A percentile compares a stretch with the other conserved stretches of the same genome.
phyloP scores from a whole-genome alignment of 2,329 filamentous ascomycete genomes.

The Rhytidhysteron rufulum region DNA sequence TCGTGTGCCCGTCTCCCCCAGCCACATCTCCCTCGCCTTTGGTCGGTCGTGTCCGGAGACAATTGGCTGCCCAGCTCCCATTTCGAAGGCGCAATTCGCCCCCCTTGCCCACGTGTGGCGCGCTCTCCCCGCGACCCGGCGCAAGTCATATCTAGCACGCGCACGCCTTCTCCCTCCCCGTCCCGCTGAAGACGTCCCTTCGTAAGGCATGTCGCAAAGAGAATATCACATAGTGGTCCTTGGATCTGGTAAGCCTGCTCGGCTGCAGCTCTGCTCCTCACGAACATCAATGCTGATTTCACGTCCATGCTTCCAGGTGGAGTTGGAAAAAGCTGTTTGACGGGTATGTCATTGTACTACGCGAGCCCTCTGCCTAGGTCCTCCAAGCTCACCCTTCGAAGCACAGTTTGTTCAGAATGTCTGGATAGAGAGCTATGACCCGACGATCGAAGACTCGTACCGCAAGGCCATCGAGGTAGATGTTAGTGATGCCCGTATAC shows the following conservation, averaged over 20 bases:
- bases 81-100: constrained; percentile 22
- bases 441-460: constrained; percentile 61
- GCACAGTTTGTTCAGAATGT: constrained; percentile 93
- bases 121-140: constrained; percentile 10
- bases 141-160: constrained; percentile 12
- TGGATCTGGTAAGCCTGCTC: constrained; percentile 33
- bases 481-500: constrained; percentile 54
- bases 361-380: constrained; percentile 8
- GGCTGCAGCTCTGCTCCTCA: constrained; percentile 11
- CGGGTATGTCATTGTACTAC: constrained; percentile 55
- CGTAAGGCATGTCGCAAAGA: constrained; percentile 35
- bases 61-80: constrained; percentile 19
- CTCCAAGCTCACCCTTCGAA: constrained; percentile 16
- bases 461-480: constrained; percentile 68
- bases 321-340: constrained; percentile 89
- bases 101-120: constrained; percentile 27
- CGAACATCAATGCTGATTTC: constrained; percentile 23
- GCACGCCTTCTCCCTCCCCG: constrained; percentile 17
- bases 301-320: constrained; percentile 57
- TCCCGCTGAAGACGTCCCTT: constrained; percentile 9
- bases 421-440: constrained; percentile 76
- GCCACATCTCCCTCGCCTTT: no score
- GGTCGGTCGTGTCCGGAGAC: background rate
- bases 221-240: constrained; percentile 44
- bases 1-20: background rate